These are phyloP conservation scores for Cyclospora cayetanensis DNA, from an alignment of 169 alveolate genomes.

Conservation along the genomic window DNA sequence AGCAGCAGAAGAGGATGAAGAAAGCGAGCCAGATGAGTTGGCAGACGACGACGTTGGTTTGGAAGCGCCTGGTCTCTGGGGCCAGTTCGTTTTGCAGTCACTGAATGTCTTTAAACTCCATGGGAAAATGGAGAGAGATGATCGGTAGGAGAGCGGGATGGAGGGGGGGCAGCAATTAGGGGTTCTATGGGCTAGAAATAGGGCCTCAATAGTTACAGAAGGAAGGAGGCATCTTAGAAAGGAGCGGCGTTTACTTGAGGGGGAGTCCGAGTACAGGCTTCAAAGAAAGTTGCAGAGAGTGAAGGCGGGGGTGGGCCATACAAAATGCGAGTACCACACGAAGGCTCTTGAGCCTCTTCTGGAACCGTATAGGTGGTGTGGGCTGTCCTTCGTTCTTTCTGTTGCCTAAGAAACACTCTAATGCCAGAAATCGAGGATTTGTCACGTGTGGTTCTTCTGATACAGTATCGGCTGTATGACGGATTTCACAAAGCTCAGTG, in stretches of 20 bases:
- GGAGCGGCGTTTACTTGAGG: no score
- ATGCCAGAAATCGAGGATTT: no score
- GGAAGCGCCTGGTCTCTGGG: neutral
- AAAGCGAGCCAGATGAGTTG: neutral
- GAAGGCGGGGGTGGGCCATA: no score
- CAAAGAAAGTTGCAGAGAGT: no score
- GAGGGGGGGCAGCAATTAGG: neutral
- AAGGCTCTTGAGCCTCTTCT: no score
- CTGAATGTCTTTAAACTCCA: constrained; percentile 48
- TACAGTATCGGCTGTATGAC: constrained; percentile 48
- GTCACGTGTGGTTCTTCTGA: neutral
- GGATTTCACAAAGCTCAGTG: constrained; percentile 40
- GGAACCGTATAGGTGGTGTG: no score
- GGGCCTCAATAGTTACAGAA: neutral
- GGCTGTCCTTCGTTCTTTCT: no score
- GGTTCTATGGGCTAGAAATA: no score
- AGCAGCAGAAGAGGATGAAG: neutral
- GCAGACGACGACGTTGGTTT: neutral
- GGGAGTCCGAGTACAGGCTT: no score
- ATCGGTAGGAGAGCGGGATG: neutral
- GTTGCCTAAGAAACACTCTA: no score
- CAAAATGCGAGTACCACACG: no score
- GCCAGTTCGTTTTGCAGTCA: neutral
- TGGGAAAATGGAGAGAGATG: constrained; percentile 62
- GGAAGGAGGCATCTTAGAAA: neutral